These are phyloP conservation scores for Globisporangium heterothallicum DNA, from an alignment of 352 stramenopile species.

Conservation along the genomic window DNA sequence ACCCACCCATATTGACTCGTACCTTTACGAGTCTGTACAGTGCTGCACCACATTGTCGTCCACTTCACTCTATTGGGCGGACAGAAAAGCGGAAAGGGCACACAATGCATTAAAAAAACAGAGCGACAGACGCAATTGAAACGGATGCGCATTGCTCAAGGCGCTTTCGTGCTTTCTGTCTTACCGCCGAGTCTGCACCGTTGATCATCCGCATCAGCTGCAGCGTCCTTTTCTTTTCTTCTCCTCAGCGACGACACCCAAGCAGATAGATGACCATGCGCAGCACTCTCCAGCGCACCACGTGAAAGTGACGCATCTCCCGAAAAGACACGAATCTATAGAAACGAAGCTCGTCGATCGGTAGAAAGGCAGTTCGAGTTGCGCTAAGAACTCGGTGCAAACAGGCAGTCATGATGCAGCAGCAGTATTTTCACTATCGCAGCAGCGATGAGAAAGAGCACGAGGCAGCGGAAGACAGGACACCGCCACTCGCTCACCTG, in stretches of 20 bases:
- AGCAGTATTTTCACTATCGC: slow-evolving; percentile 1
- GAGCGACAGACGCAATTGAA: too few species aligned
- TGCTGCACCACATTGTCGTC: not conserved
- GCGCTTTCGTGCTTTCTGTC: too few species aligned
- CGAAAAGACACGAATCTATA: slow-evolving; percentile 5
- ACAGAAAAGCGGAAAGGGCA: too few species aligned
- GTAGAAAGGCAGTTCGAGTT: not conserved
- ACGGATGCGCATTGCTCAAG: too few species aligned
- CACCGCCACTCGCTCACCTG: slow-evolving; percentile 17
- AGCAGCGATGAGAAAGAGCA: slow-evolving; percentile 1
- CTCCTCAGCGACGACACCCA: too few species aligned
- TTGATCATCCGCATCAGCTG: too few species aligned
- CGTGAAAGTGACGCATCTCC: slow-evolving; percentile 4
- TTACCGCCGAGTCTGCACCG: too few species aligned
- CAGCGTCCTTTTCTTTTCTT: too few species aligned
- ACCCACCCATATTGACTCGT: not conserved
- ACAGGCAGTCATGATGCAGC: slow-evolving; percentile 2
- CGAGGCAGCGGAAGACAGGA: not conserved
- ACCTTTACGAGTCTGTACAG: not conserved
- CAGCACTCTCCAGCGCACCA: too few species aligned
- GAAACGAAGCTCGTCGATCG: not conserved
- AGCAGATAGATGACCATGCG: too few species aligned
- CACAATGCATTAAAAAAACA: not conserved
- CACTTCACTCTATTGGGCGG: not conserved
- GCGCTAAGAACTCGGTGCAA: not conserved